Conservation (phyloP, 1,284 basidiomycete species). For the Puccinia horiana region DNA sequence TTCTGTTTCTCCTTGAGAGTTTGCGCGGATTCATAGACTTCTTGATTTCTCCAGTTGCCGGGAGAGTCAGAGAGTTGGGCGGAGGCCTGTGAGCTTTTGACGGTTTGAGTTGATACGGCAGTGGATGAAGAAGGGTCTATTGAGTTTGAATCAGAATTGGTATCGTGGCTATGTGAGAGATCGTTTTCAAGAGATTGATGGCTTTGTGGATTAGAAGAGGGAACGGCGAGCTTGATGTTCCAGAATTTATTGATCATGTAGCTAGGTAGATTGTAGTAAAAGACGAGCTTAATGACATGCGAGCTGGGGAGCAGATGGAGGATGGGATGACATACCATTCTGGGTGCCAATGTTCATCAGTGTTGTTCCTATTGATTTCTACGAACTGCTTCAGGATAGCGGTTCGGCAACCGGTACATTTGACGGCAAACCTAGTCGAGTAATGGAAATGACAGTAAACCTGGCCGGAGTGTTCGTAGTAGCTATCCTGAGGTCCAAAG, state of each 20-base stretch:
- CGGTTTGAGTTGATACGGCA: conserved; percentile 27
- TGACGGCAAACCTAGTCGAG: conserved; percentile 75
- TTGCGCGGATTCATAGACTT: conserved; percentile 73
- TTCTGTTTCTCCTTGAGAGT: conserved; percentile 90
- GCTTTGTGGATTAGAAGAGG: conserved; percentile 57
- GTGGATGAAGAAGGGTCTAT: conserved; percentile 48
- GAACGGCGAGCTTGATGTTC: conserved; percentile 93
- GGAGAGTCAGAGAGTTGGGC: conserved; percentile 49
- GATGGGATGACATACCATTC: conserved; percentile 84
- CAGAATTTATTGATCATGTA: conserved; percentile 71
- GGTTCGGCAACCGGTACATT: conserved; percentile 94
- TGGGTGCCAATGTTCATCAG: conserved; percentile 99
- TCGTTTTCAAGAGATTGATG: conserved; percentile 53
- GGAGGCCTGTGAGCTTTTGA: conserved; percentile 24
- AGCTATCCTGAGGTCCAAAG: conserved; percentile 96
- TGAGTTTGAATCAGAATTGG: conserved; percentile 51
- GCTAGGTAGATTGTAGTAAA: background rate
- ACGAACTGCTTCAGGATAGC: conserved; percentile 99
- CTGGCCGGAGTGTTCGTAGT: conserved; percentile 95
- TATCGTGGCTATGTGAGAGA: conserved; percentile 51
- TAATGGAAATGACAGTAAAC: conserved; percentile 65
- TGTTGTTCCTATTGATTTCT: conserved; percentile 96
- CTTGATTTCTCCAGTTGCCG: conserved; percentile 62
- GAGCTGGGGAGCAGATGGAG: background rate
- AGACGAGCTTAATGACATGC: background rate